Percentiles rank a stretch among this genome's conserved stretches.
These are phyloP conservation scores for Cladochytrium replicatum DNA, from an alignment of 192 early-diverging fungal genomes.

Conservation along the genomic window DNA sequence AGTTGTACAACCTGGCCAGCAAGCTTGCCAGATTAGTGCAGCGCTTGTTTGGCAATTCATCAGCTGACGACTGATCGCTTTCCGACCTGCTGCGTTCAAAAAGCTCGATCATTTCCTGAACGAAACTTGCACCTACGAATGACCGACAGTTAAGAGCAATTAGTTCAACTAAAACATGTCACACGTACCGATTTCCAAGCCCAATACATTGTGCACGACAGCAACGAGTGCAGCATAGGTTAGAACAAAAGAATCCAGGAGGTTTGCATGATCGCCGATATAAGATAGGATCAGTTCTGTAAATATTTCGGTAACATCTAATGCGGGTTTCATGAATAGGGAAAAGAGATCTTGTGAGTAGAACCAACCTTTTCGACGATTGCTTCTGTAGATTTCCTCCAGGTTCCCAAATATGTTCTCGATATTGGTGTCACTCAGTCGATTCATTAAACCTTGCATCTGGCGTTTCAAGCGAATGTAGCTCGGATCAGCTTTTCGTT, in stretches of 20 bases:
- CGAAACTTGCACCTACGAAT: constrained; percentile 58
- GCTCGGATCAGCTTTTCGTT: constrained; percentile 56
- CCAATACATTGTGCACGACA: constrained; percentile 66
- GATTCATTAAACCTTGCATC: constrained; percentile 80
- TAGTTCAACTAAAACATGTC: too few species aligned
- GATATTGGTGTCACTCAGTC: constrained; percentile 84
- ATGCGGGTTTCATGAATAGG: too few species aligned
- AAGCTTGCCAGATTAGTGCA: constrained; percentile 73
- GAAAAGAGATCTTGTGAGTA: background rate
- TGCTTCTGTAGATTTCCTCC: constrained; percentile 64
- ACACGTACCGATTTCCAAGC: constrained; percentile 72
- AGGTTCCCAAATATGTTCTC: constrained; percentile 74
- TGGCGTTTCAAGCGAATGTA: constrained; percentile 63
- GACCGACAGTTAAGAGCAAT: too few species aligned
- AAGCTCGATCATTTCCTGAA: constrained; percentile 63
- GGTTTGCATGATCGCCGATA: constrained; percentile 70
- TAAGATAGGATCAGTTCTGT: constrained; percentile 65
- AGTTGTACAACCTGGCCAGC: constrained; percentile 81
- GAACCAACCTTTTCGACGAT: constrained; percentile 49
- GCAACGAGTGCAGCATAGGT: constrained; percentile 82
- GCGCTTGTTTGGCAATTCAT: constrained; percentile 49
- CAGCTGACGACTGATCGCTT: constrained; percentile 2
- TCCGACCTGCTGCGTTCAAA: constrained; percentile 48
- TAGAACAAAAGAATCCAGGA: constrained; percentile 85
- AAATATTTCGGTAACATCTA: constrained; percentile 82